A percentile compares a stretch with the other conserved stretches of the same genome.
Evolutionary conservation across 208 protist species (phyloP).

Genomic region (Trypanosoma avium): DNA sequence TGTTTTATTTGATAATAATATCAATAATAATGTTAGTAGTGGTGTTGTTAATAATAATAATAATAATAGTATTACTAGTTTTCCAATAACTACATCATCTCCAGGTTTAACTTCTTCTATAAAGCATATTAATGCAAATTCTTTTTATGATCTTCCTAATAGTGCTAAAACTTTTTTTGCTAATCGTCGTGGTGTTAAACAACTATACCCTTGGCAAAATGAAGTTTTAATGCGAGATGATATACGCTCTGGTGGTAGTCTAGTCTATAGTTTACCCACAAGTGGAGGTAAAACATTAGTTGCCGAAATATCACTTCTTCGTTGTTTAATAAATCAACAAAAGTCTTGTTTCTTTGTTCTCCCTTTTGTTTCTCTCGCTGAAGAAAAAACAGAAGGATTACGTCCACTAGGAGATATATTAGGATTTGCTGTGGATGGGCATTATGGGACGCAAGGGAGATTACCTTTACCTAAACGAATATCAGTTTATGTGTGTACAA

Average conservation of each 20-base stretch:
- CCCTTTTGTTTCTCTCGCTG: slow-evolving; percentile 91
- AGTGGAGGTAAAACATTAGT: slow-evolving; percentile 94
- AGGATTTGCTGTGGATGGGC: slow-evolving; percentile 81
- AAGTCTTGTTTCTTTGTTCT: slow-evolving; percentile 90
- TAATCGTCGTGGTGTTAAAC: slow-evolving; percentile 37
- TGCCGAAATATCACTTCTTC: slow-evolving; percentile 90
- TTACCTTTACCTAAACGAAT: slow-evolving; percentile 55
- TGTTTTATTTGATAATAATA: neutral
- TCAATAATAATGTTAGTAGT: neutral
- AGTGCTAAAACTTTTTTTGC: slow-evolving; percentile 44
- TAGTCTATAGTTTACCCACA: slow-evolving; percentile 92
- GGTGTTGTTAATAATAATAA: neutral
- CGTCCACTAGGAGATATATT: slow-evolving; percentile 53
- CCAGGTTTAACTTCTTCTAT: neutral
- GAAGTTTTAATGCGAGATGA: slow-evolving; percentile 63
- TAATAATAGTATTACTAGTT: neutral
- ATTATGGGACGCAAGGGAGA: slow-evolving; percentile 71
- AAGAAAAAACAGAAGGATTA: slow-evolving; percentile 87
- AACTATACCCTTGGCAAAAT: slow-evolving; percentile 88
- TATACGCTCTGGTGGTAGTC: slow-evolving; percentile 56
- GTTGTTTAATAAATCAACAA: slow-evolving; percentile 62
- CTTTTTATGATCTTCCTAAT: slow-evolving; percentile 58
- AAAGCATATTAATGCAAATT: neutral
- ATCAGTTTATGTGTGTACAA: slow-evolving; percentile 87
- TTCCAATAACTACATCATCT: neutral